Base-by-base conservation (phyloP, 2,329 filamentous ascomycete species). In the Penicillium sp. region DNA sequence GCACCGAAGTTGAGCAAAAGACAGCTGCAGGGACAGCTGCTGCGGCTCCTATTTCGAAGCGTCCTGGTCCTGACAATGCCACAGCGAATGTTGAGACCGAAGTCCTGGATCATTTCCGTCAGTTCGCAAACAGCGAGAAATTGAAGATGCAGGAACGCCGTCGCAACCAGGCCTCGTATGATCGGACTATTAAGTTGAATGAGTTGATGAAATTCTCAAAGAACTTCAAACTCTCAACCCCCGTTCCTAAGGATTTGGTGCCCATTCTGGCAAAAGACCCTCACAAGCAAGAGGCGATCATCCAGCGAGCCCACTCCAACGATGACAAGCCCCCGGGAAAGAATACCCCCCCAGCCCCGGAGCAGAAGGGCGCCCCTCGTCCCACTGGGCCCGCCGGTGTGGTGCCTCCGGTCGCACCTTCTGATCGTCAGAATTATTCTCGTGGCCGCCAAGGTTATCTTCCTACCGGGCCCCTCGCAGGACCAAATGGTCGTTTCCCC, bases 251-350 rank as follows among this genome's bases (percentile, higher is more conserved):
- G 36, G 93, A 98, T 65, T 71, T 98, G 23, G 89, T 98, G 18
- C 84, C 87, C 1, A 98, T 98, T 52, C 84, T 98, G 45, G 91
- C 93, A 43, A 98, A 97, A 64, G 93, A 98, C 61, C 89, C 89
- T n/a, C 78, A 74, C 31, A 98, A 96, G 71, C 93, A 97, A 67
- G 83, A 89, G 58, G 82, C 90, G 60, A 97, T 98, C 48, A 84
- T 95, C 58, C 85, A 89, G 55, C 94, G 90, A 65, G 88, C 88
- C 1, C 81, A 87, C 45, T 84, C 91, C 51, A 83, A 81, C 2
- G 82, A 87, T 41, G 69, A 75, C 30, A 71, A 78, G 48, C 60
- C 70, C 28, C 58, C 65, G 55, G 54, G 70, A 57, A 63, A 80
- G 70, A 59, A 63, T 19, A 45, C 53, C n/a, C 38, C 63, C 7